phyloP scores from a whole-genome alignment of 2,329 filamentous ascomycete genomes.

The Fonsecaea nubica region DNA sequence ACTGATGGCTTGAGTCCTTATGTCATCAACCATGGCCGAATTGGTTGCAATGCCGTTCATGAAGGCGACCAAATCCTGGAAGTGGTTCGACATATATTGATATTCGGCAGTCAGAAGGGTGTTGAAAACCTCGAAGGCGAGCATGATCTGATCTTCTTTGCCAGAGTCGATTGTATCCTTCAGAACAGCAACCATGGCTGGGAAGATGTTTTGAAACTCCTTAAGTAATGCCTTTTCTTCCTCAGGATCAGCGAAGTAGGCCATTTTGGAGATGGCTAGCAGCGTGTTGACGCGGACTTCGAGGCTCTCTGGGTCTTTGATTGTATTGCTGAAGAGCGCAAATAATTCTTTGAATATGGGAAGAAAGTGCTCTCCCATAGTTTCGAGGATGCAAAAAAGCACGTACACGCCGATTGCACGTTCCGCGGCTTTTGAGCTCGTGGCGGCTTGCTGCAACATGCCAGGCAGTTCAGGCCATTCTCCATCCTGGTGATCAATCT shows the following conservation, averaged over 20 bases:
- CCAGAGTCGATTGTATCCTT: constrained; percentile 79
- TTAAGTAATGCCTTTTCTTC: constrained; percentile 77
- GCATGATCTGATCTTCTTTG: constrained; percentile 86
- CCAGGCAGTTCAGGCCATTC: constrained; percentile 84
- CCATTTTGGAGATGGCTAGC: constrained; percentile 83
- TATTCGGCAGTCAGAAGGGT: constrained; percentile 90
- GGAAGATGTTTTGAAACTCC: constrained; percentile 79
- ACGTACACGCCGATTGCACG: constrained; percentile 93
- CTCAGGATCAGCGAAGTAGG: constrained; percentile 85
- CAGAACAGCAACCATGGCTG: constrained; percentile 86
- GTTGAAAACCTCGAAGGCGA: constrained; percentile 96
- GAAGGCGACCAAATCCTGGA: constrained; percentile 88
- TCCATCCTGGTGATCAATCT: constrained; percentile 83
- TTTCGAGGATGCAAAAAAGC: constrained; percentile 88
- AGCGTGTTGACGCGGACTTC: constrained; percentile 96
- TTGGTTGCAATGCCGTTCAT: constrained; percentile 88
- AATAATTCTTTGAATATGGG: constrained; percentile 83
- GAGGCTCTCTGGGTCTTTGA: constrained; percentile 86
- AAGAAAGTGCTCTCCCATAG: constrained; percentile 81
- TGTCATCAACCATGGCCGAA: constrained; percentile 79
- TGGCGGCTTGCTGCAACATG: constrained; percentile 78
- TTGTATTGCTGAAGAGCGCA: constrained; percentile 81
- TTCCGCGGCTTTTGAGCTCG: constrained; percentile 74
- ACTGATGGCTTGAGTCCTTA: constrained; percentile 84
- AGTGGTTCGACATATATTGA: constrained; percentile 79